Evolutionary conservation across 306 rosid genomes (phyloP).

Genomic region (Quercus suber): DNA sequence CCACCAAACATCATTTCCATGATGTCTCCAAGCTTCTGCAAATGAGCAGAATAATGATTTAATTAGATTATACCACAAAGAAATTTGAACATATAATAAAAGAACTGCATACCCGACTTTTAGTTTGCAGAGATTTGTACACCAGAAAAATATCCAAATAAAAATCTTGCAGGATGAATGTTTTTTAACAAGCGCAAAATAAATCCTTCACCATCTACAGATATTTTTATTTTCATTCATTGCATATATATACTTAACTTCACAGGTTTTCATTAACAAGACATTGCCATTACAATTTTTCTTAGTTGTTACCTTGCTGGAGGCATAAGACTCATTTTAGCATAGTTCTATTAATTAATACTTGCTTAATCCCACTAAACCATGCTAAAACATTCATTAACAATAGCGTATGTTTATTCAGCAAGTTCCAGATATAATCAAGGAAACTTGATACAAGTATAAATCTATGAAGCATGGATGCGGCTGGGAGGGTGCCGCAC

Average conservation of each 20-base stretch:
- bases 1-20: constrained; percentile 97
- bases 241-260: not conserved
- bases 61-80: constrained; percentile 22
- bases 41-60: constrained; percentile 17
- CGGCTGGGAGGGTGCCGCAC: no score
- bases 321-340: not conserved
- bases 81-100: not conserved
- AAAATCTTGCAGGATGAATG: not conserved
- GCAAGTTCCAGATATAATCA: not conserved
- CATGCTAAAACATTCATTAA: not conserved
- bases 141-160: not conserved
- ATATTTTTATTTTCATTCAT: not conserved
- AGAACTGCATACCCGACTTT: not conserved
- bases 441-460: not conserved
- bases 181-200: not conserved
- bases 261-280: not conserved
- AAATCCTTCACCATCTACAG: not conserved
- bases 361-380: not conserved
- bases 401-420: not conserved
- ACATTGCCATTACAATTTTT: not conserved
- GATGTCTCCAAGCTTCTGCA: constrained; percentile 97
- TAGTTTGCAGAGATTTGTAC: not conserved
- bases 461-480: no score
- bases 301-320: not conserved
- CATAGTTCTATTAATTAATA: not conserved